Percentiles rank a stretch among this genome's conserved stretches.
Evolutionary conservation across 257 asterid genomes (phyloP).

Genomic region (Lycium barbarum): DNA sequence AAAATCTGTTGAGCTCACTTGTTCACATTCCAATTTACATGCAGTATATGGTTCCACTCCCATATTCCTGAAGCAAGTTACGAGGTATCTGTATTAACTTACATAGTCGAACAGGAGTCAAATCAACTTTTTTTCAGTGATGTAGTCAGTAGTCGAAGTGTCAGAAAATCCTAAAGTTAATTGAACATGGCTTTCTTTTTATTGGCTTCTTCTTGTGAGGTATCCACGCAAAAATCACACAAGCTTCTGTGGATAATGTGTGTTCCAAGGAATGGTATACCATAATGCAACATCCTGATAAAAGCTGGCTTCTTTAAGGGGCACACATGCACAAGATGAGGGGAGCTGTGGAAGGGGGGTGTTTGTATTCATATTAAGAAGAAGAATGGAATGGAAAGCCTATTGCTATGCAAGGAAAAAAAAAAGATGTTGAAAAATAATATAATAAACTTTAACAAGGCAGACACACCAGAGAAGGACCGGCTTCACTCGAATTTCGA

Average conservation of each 20-base stretch:
- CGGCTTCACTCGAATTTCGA: conserved; percentile 44
- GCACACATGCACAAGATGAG: conserved; percentile 11
- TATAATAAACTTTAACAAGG: conserved; percentile 35
- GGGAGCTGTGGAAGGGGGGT: neutral
- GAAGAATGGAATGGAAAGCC: neutral
- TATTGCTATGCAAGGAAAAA: neutral
- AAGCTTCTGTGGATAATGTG: neutral
- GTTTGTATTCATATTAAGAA: neutral
- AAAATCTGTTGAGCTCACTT: neutral
- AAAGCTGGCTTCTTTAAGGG: neutral
- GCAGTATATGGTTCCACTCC: neutral
- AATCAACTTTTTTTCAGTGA: neutral
- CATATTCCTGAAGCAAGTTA: conserved; percentile 24
- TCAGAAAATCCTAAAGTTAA: neutral
- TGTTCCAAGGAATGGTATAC: neutral
- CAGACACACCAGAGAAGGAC: conserved; percentile 55
- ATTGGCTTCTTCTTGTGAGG: neutral
- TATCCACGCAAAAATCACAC: neutral
- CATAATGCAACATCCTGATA: neutral
- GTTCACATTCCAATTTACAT: conserved; percentile 4
- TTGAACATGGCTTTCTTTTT: neutral
- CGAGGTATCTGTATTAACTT: neutral
- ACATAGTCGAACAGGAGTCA: neutral
- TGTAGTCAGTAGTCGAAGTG: neutral
- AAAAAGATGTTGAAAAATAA: neutral